Evolutionary conservation across 2,329 filamentous ascomycete species (phyloP), one percentile per base, ranked within the genome.

Genomic region (Apiospora kogelbergensis): DNA sequence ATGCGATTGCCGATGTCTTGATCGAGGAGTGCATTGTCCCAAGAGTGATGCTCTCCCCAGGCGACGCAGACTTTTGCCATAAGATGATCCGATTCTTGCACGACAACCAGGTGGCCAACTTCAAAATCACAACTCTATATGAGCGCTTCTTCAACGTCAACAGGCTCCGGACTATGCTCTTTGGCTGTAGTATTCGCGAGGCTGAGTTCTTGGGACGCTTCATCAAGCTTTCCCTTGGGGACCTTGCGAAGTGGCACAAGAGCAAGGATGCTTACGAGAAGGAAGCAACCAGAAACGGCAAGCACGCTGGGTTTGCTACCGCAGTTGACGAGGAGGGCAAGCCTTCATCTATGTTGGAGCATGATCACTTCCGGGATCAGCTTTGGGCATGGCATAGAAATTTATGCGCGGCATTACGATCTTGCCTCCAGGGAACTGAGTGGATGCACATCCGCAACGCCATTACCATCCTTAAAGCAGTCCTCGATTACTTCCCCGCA

Each of bases 401-500:
- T 72, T 83, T 99, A 57, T 92, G 92, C 74, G 88, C 84, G 65
- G 93, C 95, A 2, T 84, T 99, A 68, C 95, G 94, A 78, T 87
- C 88, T 45, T 98, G 95, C 78, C 85, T 99, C 63, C 89, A 89
- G 22, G 91, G 91, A 37, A 90, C 89, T 41, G 95, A 98, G 80
- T 99, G 96, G 88, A 98, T 98, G 92, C 95, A 98, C 79, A 97
- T 98, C 77, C 91, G 95, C 68, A 99, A 99, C 78, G 94, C 94
- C 60, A 97, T 98, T 73, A 96, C 92, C 69, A 86, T 98, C 4
- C 85, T 99, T 70, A 97, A 96, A 78, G 87, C 89, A 13, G 86
- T 97, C 64, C 88, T 93, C 30, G 90, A 94, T 66, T 87, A 90
- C 75, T 99, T 97, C 85, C 97, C 96, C 4, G 91, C 91, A 20